These are phyloP conservation scores for Lichtheimia ornata DNA, from an alignment of 371 early-diverging fungal genomes.

Conservation along the genomic window DNA sequence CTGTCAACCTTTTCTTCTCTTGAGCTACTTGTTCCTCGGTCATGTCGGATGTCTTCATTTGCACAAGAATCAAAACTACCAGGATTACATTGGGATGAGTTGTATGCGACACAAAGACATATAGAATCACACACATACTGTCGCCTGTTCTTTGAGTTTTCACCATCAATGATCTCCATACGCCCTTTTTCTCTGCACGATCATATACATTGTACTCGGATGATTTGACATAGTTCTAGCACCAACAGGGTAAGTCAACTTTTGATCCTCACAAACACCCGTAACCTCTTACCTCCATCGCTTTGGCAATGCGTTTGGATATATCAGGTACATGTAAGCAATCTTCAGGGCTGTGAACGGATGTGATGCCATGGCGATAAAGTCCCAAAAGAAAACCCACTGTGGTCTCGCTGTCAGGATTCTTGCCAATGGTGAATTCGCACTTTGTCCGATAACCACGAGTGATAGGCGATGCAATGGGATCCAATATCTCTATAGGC, in stretches of 20 bases:
- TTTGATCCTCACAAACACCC: not conserved
- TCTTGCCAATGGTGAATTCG: constrained; percentile 78
- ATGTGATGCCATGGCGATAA: constrained; percentile 62
- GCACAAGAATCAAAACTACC: constrained; percentile 71
- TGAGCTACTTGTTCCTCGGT: constrained; percentile 36
- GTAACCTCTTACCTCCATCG: constrained; percentile 35
- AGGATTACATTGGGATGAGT: constrained; percentile 1
- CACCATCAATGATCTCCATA: constrained; percentile 69
- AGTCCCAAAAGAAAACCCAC: constrained; percentile 78
- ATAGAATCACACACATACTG: constrained; percentile 35
- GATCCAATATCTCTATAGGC: constrained; percentile 39
- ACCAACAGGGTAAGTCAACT: not conserved
- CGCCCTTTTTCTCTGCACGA: constrained; percentile 59
- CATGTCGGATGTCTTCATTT: constrained; percentile 53
- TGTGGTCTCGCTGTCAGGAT: constrained; percentile 53
- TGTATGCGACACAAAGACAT: not conserved
- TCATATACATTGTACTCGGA: constrained; percentile 62
- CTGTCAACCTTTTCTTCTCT: constrained; percentile 36
- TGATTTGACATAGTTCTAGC: constrained; percentile 45
- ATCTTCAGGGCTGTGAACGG: constrained; percentile 53
- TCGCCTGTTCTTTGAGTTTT: constrained; percentile 51
- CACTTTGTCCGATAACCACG: constrained; percentile 80
- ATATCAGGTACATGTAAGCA: constrained; percentile 56
- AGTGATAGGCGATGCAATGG: constrained; percentile 65
- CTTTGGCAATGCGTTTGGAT: constrained; percentile 56